Evolutionary conservation across 2,329 filamentous ascomycete species (phyloP), one percentile per base, ranked within the genome.

Genomic region (Neocucurbitaria cava): DNA sequence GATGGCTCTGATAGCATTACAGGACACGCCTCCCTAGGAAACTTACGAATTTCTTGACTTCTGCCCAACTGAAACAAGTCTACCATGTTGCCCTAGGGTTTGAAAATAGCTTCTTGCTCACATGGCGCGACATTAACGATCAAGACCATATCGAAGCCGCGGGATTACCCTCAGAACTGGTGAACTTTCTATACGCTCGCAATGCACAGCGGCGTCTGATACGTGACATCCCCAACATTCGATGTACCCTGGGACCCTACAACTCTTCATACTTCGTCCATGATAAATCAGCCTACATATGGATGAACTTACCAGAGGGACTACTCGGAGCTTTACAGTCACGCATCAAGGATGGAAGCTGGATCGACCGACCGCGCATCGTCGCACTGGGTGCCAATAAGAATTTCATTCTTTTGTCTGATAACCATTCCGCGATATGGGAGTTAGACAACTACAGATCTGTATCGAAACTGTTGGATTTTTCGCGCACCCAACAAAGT

Each of bases 11-110:
- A 58, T 26, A 35, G 3, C 1, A 9, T 36, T 9, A 2, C 33
- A 76, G 71, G 18, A 59, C 64, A 20, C 66, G 67, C 4, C 55
- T 74, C 1, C 72, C 71, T 1, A 56, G 46, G 20, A 73, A 72
- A 49, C 58, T 75, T 8, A 42, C 55, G 2, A 20, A 45, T 1
- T 51, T 74, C 2, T 58, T 75, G n/a, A 59, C 48, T 2, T 68
- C 69, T 2, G 39, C 59, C 3, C 61, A 70, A 18, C 33, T 72
- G 7, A 59, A 62, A 21, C 52, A 62, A 20, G 49, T 75, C 4
- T 52, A 74, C 52, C 69, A 73, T 49, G 63, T 75, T 31, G 62
- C 70, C 0, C 62, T 75, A 1, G 72, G 73, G 1, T 73, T 65
- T 41, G 61, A 68, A 42, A 62, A 73, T 41, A 73, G 70, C 55